phyloP scores from a whole-genome alignment of 768 basidiomycete genomes.

The Postia placenta region DNA sequence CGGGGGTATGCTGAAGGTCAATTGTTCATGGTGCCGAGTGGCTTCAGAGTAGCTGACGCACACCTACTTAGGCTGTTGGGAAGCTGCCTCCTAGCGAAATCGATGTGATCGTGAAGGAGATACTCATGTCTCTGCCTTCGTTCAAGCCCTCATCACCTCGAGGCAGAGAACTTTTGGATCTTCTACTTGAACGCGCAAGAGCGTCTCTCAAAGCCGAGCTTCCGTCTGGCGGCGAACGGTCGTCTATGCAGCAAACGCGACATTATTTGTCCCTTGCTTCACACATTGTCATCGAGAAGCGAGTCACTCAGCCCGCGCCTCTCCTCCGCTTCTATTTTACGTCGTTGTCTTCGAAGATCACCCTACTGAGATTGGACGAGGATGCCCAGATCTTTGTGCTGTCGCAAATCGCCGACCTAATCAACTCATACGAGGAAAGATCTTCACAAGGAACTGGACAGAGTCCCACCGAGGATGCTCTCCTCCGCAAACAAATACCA shows the following conservation, averaged over 20 bases:
- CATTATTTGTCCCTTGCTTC: constrained; percentile 43
- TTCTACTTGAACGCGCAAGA: constrained; percentile 32
- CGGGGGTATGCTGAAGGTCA: constrained; percentile 43
- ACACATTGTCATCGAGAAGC: constrained; percentile 36
- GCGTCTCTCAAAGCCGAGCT: constrained; percentile 27
- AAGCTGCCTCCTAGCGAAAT: constrained; percentile 36
- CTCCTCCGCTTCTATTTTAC: constrained; percentile 50
- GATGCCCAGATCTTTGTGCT: constrained; percentile 42
- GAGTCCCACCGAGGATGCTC: constrained; percentile 20
- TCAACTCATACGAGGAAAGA: constrained; percentile 32
- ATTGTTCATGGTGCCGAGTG: constrained; percentile 17
- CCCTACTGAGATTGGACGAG: constrained; percentile 37
- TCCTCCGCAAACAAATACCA: constrained; percentile 41
- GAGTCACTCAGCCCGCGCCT: constrained; percentile 35
- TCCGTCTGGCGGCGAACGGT: constrained; percentile 20
- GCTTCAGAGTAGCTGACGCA: not conserved
- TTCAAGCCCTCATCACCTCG: constrained; percentile 32
- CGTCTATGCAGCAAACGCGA: constrained; percentile 31
- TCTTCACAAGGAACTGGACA: constrained; percentile 6
- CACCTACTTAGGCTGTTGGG: constrained; percentile 40
- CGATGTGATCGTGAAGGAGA: constrained; percentile 43
- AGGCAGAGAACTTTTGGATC: constrained; percentile 34
- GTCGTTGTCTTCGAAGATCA: constrained; percentile 37
- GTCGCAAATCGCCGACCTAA: constrained; percentile 37
- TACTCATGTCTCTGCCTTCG: constrained; percentile 45